Evolutionary conservation across 176 grass and related monocot genomes (phyloP).

Genomic region (Zea luxurians): DNA sequence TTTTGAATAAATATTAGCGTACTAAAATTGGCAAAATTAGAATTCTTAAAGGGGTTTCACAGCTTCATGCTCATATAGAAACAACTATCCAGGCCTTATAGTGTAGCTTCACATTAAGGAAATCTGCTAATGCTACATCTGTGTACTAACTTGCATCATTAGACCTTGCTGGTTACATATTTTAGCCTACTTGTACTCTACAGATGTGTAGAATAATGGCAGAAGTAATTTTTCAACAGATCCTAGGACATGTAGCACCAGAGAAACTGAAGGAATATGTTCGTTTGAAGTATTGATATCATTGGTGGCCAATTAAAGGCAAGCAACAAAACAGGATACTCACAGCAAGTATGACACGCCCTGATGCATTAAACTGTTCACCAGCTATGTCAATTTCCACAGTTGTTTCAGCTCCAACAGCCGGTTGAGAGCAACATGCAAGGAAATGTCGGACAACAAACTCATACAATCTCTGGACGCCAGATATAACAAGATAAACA

Average conservation of each 20-base stretch:
- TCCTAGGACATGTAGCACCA: constrained; percentile 21
- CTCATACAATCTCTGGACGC: constrained; percentile 88
- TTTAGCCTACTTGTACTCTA: constrained; percentile 20
- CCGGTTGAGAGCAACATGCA: constrained; percentile 94
- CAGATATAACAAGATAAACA: constrained; percentile 28
- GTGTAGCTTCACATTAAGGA: background rate
- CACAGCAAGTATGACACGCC: constrained; percentile 82
- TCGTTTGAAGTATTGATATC: constrained; percentile 13
- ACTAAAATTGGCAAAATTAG: background rate
- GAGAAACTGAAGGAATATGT: background rate
- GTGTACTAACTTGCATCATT: background rate
- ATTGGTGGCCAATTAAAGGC: constrained; percentile 18
- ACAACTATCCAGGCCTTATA: background rate
- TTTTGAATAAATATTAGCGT: constrained; percentile 20
- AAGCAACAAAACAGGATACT: constrained; percentile 40
- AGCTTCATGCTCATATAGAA: constrained; percentile 10
- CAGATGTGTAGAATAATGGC: background rate
- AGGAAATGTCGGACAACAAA: constrained; percentile 95
- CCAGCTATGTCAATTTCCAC: constrained; percentile 87
- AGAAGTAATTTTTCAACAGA: constrained; percentile 32
- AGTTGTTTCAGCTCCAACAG: constrained; percentile 89
- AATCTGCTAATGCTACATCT: constrained; percentile 22
- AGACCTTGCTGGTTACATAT: constrained; percentile 1
- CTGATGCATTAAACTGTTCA: constrained; percentile 82
- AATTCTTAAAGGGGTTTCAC: background rate